These are phyloP conservation scores for Yamadazyma buinensis DNA, from an alignment of 1,139 yeast species.

Conservation along the genomic window DNA sequence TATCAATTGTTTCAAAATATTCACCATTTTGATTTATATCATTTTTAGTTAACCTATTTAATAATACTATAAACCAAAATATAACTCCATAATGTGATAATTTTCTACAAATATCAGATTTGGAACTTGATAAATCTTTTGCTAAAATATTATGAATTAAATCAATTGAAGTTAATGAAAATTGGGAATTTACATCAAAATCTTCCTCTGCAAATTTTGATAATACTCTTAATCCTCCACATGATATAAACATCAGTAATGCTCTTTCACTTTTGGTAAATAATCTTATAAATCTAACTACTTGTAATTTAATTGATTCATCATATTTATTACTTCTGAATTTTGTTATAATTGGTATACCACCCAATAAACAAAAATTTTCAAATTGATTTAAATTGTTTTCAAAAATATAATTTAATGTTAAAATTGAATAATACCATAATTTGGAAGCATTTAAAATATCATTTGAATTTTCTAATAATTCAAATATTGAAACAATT, in stretches of 20 bases:
- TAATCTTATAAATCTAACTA: slow-evolving; percentile 40
- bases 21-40: slow-evolving; percentile 2
- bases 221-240: slow-evolving; percentile 54
- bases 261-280: slow-evolving; percentile 37
- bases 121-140: slow-evolving; percentile 42
- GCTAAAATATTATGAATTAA: slow-evolving; percentile 42
- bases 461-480: slow-evolving; percentile 39
- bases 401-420: slow-evolving; percentile 38
- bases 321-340: slow-evolving; percentile 37
- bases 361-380: slow-evolving; percentile 54
- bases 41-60: slow-evolving; percentile 27
- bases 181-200: slow-evolving; percentile 39
- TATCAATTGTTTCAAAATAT: slow-evolving; percentile 18
- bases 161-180: slow-evolving; percentile 46
- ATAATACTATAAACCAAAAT: slow-evolving; percentile 46
- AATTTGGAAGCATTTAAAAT: slow-evolving; percentile 23
- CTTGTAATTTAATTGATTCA: slow-evolving; percentile 36
- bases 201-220: slow-evolving; percentile 55
- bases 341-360: slow-evolving; percentile 49
- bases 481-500: slow-evolving; percentile 43
- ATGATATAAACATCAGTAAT: slow-evolving; percentile 48
- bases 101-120: slow-evolving; percentile 54
- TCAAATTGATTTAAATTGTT: slow-evolving; percentile 38
- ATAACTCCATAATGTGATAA: slow-evolving; percentile 47
- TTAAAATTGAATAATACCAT: slow-evolving; percentile 40